Base-by-base conservation (phyloP, 225 moss, liverwort and hornwort genomes). In the Polytrichum formosum region DNA sequence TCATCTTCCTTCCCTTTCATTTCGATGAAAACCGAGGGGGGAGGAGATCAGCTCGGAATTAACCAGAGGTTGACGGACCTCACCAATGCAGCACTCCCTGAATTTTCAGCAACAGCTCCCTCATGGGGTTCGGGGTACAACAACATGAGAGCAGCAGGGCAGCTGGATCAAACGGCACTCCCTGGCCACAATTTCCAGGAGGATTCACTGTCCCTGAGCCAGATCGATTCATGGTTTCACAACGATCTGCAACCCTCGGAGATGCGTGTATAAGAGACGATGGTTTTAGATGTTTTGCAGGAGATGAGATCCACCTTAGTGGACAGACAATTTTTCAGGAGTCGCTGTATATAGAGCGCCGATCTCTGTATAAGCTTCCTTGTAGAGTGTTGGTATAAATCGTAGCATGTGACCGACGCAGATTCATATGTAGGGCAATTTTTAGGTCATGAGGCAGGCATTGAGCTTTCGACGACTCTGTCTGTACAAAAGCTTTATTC, bases 211-310 rank as follows among this genome's bases (percentile, higher is more conserved):
- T 68, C 54, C 13, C 18, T 22, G 53, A 68, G 54, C 55, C 68
- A 68, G 55, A 58, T 70, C 21, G 69, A 70, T 70, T 56, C 69
- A 19, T 70, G 69, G 69, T 56, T 70, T 5, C 69, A 67, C 5
- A 23, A 18, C 5, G 67, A 67, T 46, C 13, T 13, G 16, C 67
- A 29, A 33, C 26, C 56, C 7, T 7, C 58, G 20, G 69, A 70
- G 69, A 70, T 70, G 69, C 69, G 58, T 59, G 69, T 59, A 31
- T 70, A 58, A 19, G 8, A 13, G 13, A 18, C 7, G 5, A 16
- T 5, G 17, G 3, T 63, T 63, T 25, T 10, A 7, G 7, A 22
- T 26, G 61, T 9, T 35, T 23, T 20, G 59, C 59, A 59, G 59
- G 21, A 59, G 59, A n/a, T 20, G 22, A 23, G 22, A 18, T 18